Evolutionary conservation across 768 basidiomycete genomes (phyloP), one percentile per base, ranked within the genome.

Genomic region (Xanthoconium purpureum): DNA sequence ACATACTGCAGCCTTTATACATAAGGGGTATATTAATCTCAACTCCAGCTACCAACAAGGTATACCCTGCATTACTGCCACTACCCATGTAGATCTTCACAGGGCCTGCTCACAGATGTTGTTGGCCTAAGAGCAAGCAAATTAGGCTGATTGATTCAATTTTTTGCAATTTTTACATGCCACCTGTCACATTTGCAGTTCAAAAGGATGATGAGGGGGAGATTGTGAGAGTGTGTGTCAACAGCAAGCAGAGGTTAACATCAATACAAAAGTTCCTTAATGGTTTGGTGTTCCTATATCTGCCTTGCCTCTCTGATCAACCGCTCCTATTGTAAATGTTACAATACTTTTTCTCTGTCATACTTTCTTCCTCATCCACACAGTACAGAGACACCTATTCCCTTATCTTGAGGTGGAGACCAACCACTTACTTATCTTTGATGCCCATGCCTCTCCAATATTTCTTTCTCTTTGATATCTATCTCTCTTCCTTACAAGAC

Each of bases 101-200:
- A 45, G 30, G 24, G 14, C 20, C 48, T 29, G 20, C 49, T 9
- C 49, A 17, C 42, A 91, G 90, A 88, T 54, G 77, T 91, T 18
- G 90, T 92, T 92, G 91, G 90, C 77, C 86, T 0, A 79, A 81
- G 51, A 67, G 68, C 44, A 91, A 91, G 62, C 87, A 91, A 62
- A 77, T 76, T 58, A 74, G 73, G 44, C 72, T 84, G 45, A 71
- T 84, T 7, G 78, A 82, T 60, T 82, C 80, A 0, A 72, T 81
- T n/a, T 80, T 77, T 44, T 73, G 77, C 53, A 80, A 89, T 74
- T 77, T 71, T 73, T 80, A 80, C 59, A 72, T 81, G 6, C 80
- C 81, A 0, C 81, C 78, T 0, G 68, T 82, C 42, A 76, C 83
- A 42, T 82, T 82, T 46, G 73, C 76, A 0, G 71, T 78, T 3